phyloP scores from a whole-genome alignment of 202 grass and related monocot species.

The Musa balbisiana region DNA sequence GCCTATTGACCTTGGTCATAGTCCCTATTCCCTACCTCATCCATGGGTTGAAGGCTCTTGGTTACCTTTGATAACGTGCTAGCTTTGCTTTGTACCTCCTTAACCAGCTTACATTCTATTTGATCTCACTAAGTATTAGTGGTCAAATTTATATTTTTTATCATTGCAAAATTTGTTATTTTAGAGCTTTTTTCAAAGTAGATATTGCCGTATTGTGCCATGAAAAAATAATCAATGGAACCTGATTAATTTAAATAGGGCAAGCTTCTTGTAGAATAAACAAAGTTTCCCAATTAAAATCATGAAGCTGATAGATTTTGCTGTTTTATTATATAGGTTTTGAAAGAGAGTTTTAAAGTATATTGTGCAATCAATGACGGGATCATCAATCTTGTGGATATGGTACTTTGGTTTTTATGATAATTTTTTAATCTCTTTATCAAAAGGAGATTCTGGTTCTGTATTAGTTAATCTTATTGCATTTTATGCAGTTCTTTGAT shows the following conservation, averaged over 20 bases:
- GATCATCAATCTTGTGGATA: slow-evolving; percentile 23
- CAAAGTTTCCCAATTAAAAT: neutral
- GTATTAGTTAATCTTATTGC: neutral
- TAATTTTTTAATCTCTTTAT: neutral
- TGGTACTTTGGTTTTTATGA: neutral
- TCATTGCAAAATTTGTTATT: no score
- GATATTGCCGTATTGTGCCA: no score
- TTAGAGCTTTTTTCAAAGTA: no score
- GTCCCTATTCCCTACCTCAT: no score
- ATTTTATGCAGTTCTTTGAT: slow-evolving; percentile 14
- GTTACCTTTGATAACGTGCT: no score
- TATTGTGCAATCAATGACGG: slow-evolving; percentile 24
- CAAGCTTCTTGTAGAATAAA: neutral
- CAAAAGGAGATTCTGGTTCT: neutral
- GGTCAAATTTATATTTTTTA: no score
- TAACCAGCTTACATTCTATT: neutral
- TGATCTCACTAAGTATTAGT: neutral
- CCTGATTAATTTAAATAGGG: neutral
- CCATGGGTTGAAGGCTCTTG: no score
- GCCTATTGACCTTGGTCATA: no score
- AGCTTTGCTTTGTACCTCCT: neutral
- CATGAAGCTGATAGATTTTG: slow-evolving; percentile 3
- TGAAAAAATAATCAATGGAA: neutral
- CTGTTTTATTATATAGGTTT: slow-evolving; percentile 9
- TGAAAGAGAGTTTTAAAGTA: slow-evolving; percentile 23